phyloP scores from a whole-genome alignment of 2,329 filamentous ascomycete species.

The Fusarium sp. region DNA sequence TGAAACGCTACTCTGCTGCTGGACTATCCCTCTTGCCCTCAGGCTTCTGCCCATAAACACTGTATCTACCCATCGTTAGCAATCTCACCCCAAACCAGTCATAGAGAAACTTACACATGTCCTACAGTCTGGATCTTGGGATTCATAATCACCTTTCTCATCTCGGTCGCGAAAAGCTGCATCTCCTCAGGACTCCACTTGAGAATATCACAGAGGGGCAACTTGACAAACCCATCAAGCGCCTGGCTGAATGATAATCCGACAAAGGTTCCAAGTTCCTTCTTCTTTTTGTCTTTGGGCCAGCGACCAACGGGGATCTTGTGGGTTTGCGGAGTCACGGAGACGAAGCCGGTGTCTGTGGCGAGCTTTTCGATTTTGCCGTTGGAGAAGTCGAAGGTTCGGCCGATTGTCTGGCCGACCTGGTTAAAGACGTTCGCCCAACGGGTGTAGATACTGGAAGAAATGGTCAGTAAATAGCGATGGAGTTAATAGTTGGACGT shows the following conservation, averaged over 20 bases:
- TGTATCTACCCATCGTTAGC: conserved; percentile 19
- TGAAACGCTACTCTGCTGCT: neutral
- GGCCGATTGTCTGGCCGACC: conserved; percentile 30
- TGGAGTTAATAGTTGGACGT: rapidly evolving
- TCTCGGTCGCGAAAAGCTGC: conserved; percentile 38
- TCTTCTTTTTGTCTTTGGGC: conserved; percentile 38
- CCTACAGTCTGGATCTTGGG: conserved; percentile 29
- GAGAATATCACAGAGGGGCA: conserved; percentile 37
- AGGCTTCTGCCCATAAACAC: conserved; percentile 35
- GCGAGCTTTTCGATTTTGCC: conserved; percentile 32
- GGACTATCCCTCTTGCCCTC: rapidly evolving
- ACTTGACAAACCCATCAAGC: conserved; percentile 36
- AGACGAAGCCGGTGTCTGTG: conserved; percentile 10
- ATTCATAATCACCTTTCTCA: conserved; percentile 28
- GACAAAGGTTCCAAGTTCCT: conserved; percentile 39
- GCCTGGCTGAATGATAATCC: conserved; percentile 39
- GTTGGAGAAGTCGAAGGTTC: conserved; percentile 35
- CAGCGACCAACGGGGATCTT: conserved; percentile 36
- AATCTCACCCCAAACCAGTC: rapidly evolving
- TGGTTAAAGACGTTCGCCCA: conserved; percentile 29
- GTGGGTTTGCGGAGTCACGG: conserved; percentile 16
- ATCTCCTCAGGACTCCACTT: conserved; percentile 36
- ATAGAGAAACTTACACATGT: conserved; percentile 24
- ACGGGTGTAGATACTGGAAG: conserved; percentile 25
- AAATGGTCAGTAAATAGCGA: rapidly evolving